Conservation (phyloP, 306 rosid genomes). For the Vicia sativa region DNA sequence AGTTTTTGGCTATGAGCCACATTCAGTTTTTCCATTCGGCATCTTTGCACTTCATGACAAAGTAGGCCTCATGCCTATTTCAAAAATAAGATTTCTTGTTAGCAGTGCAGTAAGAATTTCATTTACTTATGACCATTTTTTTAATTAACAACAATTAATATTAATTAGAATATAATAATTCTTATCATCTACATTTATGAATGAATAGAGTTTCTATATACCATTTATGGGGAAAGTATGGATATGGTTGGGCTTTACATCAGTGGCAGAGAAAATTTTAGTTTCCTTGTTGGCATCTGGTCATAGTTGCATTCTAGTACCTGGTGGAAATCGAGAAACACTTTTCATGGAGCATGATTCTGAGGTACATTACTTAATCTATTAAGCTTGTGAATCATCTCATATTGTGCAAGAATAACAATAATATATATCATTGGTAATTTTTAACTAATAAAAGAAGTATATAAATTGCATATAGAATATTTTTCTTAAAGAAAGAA, state of each 20-base stretch:
- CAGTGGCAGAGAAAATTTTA: slow-evolving; percentile 63
- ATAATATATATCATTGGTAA: background rate
- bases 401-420: no score
- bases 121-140: slow-evolving; percentile 22
- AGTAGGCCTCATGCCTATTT: slow-evolving; percentile 74
- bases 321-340: slow-evolving; percentile 87
- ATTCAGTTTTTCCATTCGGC: slow-evolving; percentile 83
- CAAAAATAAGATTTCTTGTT: slow-evolving; percentile 77
- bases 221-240: slow-evolving; percentile 89
- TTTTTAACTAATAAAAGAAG: background rate
- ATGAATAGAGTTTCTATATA: slow-evolving; percentile 63
- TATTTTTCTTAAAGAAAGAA: slow-evolving; percentile 73
- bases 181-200: slow-evolving; percentile 17
- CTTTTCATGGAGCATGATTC: slow-evolving; percentile 62
- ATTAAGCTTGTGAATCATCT: no score
- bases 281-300: slow-evolving; percentile 61
- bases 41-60: slow-evolving; percentile 62
- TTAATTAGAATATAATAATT: background rate
- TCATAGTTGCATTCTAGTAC: slow-evolving; percentile 72
- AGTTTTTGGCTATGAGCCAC: slow-evolving; percentile 95
- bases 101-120: slow-evolving; percentile 69
- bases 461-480: slow-evolving; percentile 39
- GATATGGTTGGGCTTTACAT: slow-evolving; percentile 81
- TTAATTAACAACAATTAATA: background rate
- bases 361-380: slow-evolving; percentile 57